phyloP scores from a whole-genome alignment of 306 rosid genomes.

The Canavalia ensiformis region DNA sequence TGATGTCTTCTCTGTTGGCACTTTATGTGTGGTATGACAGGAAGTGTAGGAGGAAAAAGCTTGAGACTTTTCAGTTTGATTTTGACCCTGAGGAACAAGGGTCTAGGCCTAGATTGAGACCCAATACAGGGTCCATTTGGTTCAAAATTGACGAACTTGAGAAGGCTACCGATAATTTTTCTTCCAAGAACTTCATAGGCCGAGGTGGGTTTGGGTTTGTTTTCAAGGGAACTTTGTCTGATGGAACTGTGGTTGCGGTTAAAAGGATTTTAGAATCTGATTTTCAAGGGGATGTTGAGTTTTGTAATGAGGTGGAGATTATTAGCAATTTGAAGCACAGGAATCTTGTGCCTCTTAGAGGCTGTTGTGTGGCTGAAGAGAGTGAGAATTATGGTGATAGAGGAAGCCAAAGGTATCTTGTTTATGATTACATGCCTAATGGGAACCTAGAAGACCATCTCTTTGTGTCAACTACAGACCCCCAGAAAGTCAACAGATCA shows the following conservation, averaged over 20 bases:
- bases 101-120: constrained; percentile 75
- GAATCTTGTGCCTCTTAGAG: constrained; percentile 88
- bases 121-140: constrained; percentile 92
- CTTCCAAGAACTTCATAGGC: constrained; percentile 83
- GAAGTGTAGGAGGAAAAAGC: constrained; percentile 55
- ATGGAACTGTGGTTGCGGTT: constrained; percentile 86
- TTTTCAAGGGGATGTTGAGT: constrained; percentile 84
- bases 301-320: constrained; percentile 96
- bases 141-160: constrained; percentile 86
- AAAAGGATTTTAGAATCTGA: constrained; percentile 85
- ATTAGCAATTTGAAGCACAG: constrained; percentile 93
- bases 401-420: constrained; percentile 78
- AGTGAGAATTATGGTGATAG: constrained; percentile 53
- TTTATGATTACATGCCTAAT: constrained; percentile 95
- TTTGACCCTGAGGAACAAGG: constrained; percentile 73
- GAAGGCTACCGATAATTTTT: constrained; percentile 82
- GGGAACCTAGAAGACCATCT: constrained; percentile 87
- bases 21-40: constrained; percentile 74
- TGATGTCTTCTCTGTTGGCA: constrained; percentile 67
- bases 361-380: constrained; percentile 87
- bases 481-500: constrained; percentile 51
- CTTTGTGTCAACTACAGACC: constrained; percentile 48
- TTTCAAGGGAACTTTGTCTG: constrained; percentile 74
- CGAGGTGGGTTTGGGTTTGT: constrained; percentile 95
- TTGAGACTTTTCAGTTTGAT: constrained; percentile 50